Percentiles rank a stretch among this genome's conserved stretches.
Evolutionary conservation across 345 rosid genomes (phyloP).

Genomic region (Euphorbia lathyris): DNA sequence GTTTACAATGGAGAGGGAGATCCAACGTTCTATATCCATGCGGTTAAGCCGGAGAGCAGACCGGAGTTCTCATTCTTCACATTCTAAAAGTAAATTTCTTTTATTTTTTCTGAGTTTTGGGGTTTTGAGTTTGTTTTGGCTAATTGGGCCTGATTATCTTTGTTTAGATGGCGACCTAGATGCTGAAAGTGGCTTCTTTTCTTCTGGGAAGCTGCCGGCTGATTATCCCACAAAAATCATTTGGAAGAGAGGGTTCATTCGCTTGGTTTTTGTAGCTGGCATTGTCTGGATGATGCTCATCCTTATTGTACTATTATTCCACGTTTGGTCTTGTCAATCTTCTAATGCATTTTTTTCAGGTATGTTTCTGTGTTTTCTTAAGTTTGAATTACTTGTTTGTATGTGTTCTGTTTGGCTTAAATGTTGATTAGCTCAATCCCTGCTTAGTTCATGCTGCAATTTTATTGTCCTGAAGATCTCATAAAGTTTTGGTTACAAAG

Average conservation of each 20-base stretch:
- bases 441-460: not conserved
- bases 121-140: not conserved
- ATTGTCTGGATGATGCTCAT: conserved; percentile 86
- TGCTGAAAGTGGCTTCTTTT: conserved; percentile 46
- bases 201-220: conserved; percentile 45
- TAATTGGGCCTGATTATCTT: not conserved
- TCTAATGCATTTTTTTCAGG: conserved; percentile 77
- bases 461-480: not conserved
- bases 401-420: not conserved
- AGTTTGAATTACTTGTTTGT: not conserved
- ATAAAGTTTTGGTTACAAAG: not conserved
- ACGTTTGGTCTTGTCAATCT: conserved; percentile 88
- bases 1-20: conserved; percentile 46
- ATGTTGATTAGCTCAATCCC: not conserved
- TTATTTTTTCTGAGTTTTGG: not conserved
- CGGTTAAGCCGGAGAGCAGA: conserved; percentile 65
- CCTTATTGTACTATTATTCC: conserved; percentile 62
- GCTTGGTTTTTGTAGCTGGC: conserved; percentile 75
- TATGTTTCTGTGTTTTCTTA: conserved; percentile 13
- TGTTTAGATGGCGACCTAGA: conserved; percentile 31
- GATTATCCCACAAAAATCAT: conserved; percentile 48
- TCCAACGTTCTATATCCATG: conserved; percentile 50
- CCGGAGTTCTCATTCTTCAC: conserved; percentile 35
- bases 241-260: conserved; percentile 76
- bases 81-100: conserved; percentile 37